Evolutionary conservation across 768 basidiomycete species (phyloP).

Genomic region (Pilatotrama ljubarskyi): DNA sequence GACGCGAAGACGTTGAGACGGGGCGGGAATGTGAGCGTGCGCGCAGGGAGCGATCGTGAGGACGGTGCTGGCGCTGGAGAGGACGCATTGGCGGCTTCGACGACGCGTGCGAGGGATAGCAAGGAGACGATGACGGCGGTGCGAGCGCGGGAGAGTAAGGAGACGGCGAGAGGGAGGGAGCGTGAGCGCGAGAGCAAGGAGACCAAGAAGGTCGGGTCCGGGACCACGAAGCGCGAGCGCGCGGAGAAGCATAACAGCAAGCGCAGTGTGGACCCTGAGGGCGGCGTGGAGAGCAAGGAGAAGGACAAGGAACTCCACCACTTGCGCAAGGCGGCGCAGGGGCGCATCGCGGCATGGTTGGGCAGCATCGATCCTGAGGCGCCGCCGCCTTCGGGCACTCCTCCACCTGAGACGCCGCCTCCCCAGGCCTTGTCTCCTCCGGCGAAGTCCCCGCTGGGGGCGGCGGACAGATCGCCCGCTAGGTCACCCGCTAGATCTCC

Average conservation of each 20-base stretch:
- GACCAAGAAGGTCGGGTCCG: constrained; percentile 5
- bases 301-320: constrained; percentile 40
- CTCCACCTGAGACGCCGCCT: constrained; percentile 19
- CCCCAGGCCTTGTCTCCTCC: not conserved
- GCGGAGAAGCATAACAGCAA: constrained; percentile 30
- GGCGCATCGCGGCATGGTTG: constrained; percentile 78
- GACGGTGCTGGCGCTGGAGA: too few species aligned
- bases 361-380: constrained; percentile 61
- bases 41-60: constrained; percentile 14
- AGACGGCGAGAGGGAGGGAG: not conserved
- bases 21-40: constrained; percentile 6
- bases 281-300: constrained; percentile 9
- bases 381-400: constrained; percentile 44
- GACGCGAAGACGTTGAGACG: constrained; percentile 21
- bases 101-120: constrained; percentile 5
- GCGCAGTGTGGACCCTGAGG: constrained; percentile 18
- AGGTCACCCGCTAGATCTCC: not conserved
- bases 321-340: constrained; percentile 54
- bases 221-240: constrained; percentile 14
- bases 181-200: constrained; percentile 15
- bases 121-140: constrained; percentile 3
- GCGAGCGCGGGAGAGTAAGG: constrained; percentile 7
- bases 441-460: not conserved
- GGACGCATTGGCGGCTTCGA: not conserved
- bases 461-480: not conserved